These are phyloP conservation scores for Bauhinia variegata DNA, from an alignment of 306 rosid species.

Conservation along the genomic window DNA sequence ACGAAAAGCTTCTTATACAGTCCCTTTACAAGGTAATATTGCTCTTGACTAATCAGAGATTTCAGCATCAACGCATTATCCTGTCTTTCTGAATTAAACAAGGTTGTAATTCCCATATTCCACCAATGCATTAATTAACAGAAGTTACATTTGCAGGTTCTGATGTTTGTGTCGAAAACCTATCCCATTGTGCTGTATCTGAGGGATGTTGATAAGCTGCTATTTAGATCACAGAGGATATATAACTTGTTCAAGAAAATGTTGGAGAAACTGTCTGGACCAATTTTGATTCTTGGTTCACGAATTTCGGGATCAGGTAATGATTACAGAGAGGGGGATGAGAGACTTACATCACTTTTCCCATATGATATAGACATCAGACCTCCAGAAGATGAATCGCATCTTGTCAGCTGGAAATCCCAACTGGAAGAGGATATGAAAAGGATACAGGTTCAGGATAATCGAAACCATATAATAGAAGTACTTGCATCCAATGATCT, in stretches of 20 bases:
- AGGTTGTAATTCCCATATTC: background rate
- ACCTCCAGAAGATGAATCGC: slow-evolving; percentile 86
- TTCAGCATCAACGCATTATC: background rate
- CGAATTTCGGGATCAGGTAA: slow-evolving; percentile 56
- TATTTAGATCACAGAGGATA: slow-evolving; percentile 67
- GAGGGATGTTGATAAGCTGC: slow-evolving; percentile 72
- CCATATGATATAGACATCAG: slow-evolving; percentile 81
- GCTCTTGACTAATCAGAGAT: background rate
- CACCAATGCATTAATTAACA: slow-evolving; percentile 11
- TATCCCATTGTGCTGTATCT: slow-evolving; percentile 78
- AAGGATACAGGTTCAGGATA: slow-evolving; percentile 88
- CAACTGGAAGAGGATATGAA: slow-evolving; percentile 90
- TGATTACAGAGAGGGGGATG: slow-evolving; percentile 66
- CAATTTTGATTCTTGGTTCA: slow-evolving; percentile 84
- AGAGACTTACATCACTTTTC: slow-evolving; percentile 66
- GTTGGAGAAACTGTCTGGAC: slow-evolving; percentile 79
- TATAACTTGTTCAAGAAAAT: slow-evolving; percentile 79
- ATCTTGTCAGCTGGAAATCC: slow-evolving; percentile 86
- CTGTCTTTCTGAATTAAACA: slow-evolving; percentile 19
- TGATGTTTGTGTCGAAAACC: slow-evolving; percentile 70
- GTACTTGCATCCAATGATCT: slow-evolving; percentile 94
- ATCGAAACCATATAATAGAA: slow-evolving; percentile 86
- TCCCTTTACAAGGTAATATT: slow-evolving; percentile 75
- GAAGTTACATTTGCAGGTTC: slow-evolving; percentile 59
- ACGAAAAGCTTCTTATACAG: slow-evolving; percentile 84